Base-by-base conservation (phyloP, 164 flowering plant genomes). In the Berberis vulgaris region DNA sequence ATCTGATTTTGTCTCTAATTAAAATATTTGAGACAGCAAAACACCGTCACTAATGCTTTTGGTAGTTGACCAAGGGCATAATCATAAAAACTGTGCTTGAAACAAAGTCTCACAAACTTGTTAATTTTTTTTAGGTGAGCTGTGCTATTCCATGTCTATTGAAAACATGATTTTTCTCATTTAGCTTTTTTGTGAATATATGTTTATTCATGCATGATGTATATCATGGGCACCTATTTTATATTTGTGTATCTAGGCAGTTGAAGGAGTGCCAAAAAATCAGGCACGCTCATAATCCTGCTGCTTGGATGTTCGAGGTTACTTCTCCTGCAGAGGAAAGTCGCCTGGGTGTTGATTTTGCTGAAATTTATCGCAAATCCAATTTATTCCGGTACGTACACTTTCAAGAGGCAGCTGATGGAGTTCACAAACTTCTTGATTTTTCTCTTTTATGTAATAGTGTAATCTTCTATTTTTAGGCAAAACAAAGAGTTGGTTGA, bases 401-500 rank as follows among this genome's bases (percentile, higher is more conserved):
- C 26, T 26, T 26, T 26, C 26, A 26, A 26, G 26, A 26, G 26
- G n/a, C 4, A 7, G 7, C 45, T 41, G 13, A 40, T 42, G 60
- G 10, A 1, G 1, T 11, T 41, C 40, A 7, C 10, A 46, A n/a
- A 26, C 12, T 7, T 2, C 11, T 4, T 10, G 1, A 39, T 12
- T 4, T 26, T 45, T 65, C 39, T 3, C 38, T 39, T 45, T 13
- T 66, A 26, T 26, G 26, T 26, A 26, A 26, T 26, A 26, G 26
- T 26, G 7, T 2, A 59, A 45, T 64, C 42, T 58, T 61, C 57
- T 69, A 6, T 75, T 70, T 69, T 61, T 87, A 94, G 99, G 69
- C 79, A 73, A 41, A 95, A 91, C 65, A 75, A 43, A 41, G 85
- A 82, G 69, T 57, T 91, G 84, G 96, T 95, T 69, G 97, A 91